Base-by-base conservation (phyloP, 257 asterid genomes). In the Petunia axillaris region DNA sequence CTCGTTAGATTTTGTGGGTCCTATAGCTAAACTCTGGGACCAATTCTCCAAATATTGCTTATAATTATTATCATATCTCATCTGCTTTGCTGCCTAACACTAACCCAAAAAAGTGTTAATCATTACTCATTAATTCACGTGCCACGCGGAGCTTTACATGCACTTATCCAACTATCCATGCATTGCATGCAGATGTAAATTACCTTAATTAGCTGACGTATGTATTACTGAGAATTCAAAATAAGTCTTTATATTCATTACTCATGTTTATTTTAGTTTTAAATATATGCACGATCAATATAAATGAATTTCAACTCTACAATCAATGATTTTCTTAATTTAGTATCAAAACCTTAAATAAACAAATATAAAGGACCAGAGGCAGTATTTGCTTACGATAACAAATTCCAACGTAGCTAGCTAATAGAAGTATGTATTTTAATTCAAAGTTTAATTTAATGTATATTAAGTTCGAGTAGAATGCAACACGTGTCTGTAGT, bases 111-210 rank as follows among this genome's bases (percentile, higher is more conserved):
- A 89, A 77, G 84, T 81, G 8, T 80, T 84, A 84, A 88, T 90
- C 74, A 90, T 90, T 88, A 86, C 35, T 66, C 85, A 81, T 82
- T 82, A 84, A 86, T 84, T 54, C 82, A 87, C 85, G 87, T 82
- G 80, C 85, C 89, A 87, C 90, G 87, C 87, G 87, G 83, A 84
- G 52, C 15, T 82, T 41, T 77, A 35, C 71, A 41, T 77, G 70
- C 68, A 76, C 67, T 60, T 38, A 41, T 67, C 87, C 79, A 43
- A 59, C 53, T 64, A 14, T 36, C 67, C 81, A 77, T 76, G 83
- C 74, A 77, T 66, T 67, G 78, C 81, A 83, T 59, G 82, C 82
- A 41, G 11, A 84, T 60, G 68, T 53, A 71, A 41, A 58, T 48
- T 13, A 59, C 55, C 54, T 57, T 11, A 63, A 60, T 52, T 39